Percentiles rank a stretch among this genome's conserved stretches.
Conservation (phyloP, 78 protist genomes). For the Dictyostelium capitatum region DNA sequence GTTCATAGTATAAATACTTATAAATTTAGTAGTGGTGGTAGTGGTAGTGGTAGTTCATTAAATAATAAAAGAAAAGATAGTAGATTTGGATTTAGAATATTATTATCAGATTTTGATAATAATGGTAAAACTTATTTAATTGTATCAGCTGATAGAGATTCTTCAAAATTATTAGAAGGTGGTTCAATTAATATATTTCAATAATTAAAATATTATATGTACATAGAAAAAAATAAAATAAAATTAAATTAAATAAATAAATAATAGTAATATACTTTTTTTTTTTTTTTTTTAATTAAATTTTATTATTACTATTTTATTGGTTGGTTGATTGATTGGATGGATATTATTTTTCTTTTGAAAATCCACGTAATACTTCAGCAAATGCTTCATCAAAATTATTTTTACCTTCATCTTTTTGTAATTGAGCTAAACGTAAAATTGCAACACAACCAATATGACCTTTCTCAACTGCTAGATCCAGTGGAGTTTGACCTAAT, state of each 20-base stretch:
- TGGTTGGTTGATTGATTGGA: too few relatives aligned
- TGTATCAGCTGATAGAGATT: constrained; percentile 57
- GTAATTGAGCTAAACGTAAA: constrained; percentile 72
- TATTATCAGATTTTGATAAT: constrained; percentile 22
- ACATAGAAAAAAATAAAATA: too few relatives aligned
- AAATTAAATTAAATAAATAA: too few relatives aligned
- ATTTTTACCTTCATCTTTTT: constrained; percentile 73
- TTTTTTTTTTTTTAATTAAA: neutral
- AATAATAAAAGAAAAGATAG: constrained; percentile 35
- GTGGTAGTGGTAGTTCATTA: neutral
- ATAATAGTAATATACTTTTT: too few relatives aligned
- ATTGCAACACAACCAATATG: constrained; percentile 82
- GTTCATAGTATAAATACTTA: constrained; percentile 8
- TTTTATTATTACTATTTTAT: neutral
- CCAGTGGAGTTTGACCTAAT: constrained; percentile 59
- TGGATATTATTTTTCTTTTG: too few relatives aligned
- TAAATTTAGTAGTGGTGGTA: neutral
- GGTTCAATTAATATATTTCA: constrained; percentile 63
- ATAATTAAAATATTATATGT: neutral
- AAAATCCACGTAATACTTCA: constrained; percentile 36
- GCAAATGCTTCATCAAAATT: constrained; percentile 69
- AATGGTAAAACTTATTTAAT: constrained; percentile 64
- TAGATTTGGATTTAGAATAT: constrained; percentile 60
- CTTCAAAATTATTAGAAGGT: constrained; percentile 25
- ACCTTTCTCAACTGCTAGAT: constrained; percentile 77